Evolutionary conservation across 768 basidiomycete species (phyloP).

Genomic region (Trametes meyenii): DNA sequence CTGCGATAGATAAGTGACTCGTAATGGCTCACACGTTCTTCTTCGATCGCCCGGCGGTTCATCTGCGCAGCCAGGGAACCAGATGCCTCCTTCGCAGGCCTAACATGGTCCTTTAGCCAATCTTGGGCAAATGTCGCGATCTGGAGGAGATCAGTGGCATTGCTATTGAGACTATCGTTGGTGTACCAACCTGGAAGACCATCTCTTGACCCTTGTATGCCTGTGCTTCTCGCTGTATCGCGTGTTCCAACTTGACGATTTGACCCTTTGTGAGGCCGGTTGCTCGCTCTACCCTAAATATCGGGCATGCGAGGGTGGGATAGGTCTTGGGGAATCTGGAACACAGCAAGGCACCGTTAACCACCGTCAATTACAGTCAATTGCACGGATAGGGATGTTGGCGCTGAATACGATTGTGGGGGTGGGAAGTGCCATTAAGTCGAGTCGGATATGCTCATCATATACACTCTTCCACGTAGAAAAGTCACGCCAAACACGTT

Average conservation of each 20-base stretch:
- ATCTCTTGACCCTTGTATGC: slow-evolving; percentile 69
- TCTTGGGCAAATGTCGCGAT: slow-evolving; percentile 71
- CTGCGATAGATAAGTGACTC: no score
- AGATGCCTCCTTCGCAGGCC: slow-evolving; percentile 56
- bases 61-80: slow-evolving; percentile 81
- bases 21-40: slow-evolving; percentile 55
- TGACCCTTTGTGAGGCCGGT: slow-evolving; percentile 63
- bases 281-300: slow-evolving; percentile 69
- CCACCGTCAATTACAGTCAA: neutral
- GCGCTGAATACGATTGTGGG: no score
- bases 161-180: neutral
- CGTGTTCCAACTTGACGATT: slow-evolving; percentile 55
- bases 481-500: no score
- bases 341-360: neutral
- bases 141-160: slow-evolving; percentile 36
- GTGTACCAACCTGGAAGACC: slow-evolving; percentile 67
- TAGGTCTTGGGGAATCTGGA: slow-evolving; percentile 81
- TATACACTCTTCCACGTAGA: no score
- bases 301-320: slow-evolving; percentile 69
- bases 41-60: slow-evolving; percentile 71
- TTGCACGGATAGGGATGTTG: no score
- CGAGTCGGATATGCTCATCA: no score
- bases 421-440: no score
- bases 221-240: slow-evolving; percentile 68
- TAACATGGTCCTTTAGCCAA: slow-evolving; percentile 64